A percentile compares a stretch with the other conserved stretches of the same genome.
Evolutionary conservation across 495 filamentous ascomycete species (phyloP).

Genomic region (Lasiosphaeria hispida): DNA sequence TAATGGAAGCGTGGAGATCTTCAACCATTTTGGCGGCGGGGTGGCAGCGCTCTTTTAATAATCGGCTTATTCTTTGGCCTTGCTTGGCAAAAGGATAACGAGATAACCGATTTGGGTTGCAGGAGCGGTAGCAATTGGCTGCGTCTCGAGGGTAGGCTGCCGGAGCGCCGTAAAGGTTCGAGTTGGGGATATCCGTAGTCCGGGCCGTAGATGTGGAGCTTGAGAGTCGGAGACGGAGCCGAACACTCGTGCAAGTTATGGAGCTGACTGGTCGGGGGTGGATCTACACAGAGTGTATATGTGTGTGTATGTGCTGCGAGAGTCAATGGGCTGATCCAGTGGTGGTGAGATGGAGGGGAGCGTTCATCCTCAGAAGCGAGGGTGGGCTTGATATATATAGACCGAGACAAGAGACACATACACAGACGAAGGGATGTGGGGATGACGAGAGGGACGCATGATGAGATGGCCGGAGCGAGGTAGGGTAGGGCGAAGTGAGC

Average conservation of each 20-base stretch:
- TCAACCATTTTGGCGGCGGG: slow-evolving; percentile 22
- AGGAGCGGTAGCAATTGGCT: not conserved
- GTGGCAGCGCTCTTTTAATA: not conserved
- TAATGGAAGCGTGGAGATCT: slow-evolving; percentile 28
- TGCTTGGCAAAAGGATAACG: not conserved
- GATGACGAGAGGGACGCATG: slow-evolving; percentile 14
- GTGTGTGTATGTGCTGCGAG: not conserved
- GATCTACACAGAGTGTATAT: not conserved
- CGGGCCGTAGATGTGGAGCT: not conserved
- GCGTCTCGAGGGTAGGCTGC: slow-evolving; percentile 4
- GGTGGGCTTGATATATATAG: slow-evolving; percentile 1
- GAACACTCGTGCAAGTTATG: slow-evolving; percentile 1
- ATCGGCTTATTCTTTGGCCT: not conserved
- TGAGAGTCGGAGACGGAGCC: not conserved
- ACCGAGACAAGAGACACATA: not conserved
- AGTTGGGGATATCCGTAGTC: slow-evolving; percentile 36
- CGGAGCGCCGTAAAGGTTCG: not conserved
- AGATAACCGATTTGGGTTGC: not conserved
- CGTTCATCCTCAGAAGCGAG: not conserved
- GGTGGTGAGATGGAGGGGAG: too few species aligned
- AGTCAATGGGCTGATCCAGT: not conserved
- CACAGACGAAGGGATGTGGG: slow-evolving; percentile 1
- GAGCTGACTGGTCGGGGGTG: not conserved
- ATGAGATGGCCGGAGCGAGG: not conserved
- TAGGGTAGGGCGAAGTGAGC: not conserved